A percentile compares a stretch with the other conserved stretches of the same genome.
These are phyloP conservation scores for Deuterostichococcus epilithicus DNA, from an alignment of 139 green algal genomes.

Conservation along the genomic window DNA sequence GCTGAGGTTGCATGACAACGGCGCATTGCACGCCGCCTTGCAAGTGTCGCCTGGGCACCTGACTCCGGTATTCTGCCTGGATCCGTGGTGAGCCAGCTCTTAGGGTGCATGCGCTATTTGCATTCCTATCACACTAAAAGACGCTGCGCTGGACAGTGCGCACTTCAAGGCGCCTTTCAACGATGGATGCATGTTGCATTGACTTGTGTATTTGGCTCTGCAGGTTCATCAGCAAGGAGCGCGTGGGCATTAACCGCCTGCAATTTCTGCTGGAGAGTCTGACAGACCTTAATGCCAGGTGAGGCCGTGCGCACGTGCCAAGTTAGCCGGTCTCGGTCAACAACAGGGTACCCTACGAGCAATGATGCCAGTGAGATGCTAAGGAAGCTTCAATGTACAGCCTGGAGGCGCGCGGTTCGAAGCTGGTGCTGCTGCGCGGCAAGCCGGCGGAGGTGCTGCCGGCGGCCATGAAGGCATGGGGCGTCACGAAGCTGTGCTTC, in stretches of 20 bases:
- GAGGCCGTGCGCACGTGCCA: too few relatives aligned
- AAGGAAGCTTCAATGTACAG: conserved; percentile 12
- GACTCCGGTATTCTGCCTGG: conserved; percentile 83
- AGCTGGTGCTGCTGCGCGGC: conserved; percentile 71
- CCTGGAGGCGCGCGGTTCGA: conserved; percentile 49
- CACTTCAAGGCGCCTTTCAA: too few relatives aligned
- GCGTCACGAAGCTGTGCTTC: conserved; percentile 63
- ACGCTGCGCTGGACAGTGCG: too few relatives aligned
- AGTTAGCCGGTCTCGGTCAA: too few relatives aligned
- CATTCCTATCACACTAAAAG: too few relatives aligned
- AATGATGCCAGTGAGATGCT: too few relatives aligned
- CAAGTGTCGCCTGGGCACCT: conserved; percentile 41
- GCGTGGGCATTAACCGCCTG: conserved; percentile 74
- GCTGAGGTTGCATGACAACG: conserved; percentile 88
- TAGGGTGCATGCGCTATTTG: too few relatives aligned
- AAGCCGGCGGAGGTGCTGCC: conserved; percentile 72
- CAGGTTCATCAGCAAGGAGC: conserved; percentile 15
- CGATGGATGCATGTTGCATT: too few relatives aligned
- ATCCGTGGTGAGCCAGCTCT: conserved; percentile 77
- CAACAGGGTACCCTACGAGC: too few relatives aligned
- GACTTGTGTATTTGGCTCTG: conserved; percentile 6
- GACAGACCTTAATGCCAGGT: conserved; percentile 68
- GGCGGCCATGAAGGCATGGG: conserved; percentile 51
- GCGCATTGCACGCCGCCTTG: conserved; percentile 69
- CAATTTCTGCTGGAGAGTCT: conserved; percentile 85